Percentiles rank a stretch among this genome's conserved stretches.
These are phyloP conservation scores for Aspergillus nidulans DNA, from an alignment of 495 filamentous ascomycete genomes.

Conservation along the genomic window DNA sequence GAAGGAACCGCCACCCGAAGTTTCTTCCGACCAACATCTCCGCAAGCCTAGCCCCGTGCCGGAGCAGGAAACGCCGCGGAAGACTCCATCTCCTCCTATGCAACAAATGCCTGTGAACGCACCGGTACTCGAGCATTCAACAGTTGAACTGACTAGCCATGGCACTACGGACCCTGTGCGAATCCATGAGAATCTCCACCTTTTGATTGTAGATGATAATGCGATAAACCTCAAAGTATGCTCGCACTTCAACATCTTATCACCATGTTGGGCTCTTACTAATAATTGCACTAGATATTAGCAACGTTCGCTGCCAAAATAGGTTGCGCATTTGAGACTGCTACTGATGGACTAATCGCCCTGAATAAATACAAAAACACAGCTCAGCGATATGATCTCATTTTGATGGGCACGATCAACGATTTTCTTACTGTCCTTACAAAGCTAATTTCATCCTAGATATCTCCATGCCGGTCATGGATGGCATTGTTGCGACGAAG, in stretches of 20 bases:
- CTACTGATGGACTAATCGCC: slow-evolving; percentile 52
- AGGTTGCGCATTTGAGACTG: slow-evolving; percentile 40
- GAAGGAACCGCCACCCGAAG: not conserved
- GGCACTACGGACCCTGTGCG: not conserved
- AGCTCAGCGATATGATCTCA: slow-evolving; percentile 33
- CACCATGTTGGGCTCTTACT: not conserved
- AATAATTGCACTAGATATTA: slow-evolving; percentile 10
- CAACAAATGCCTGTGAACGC: not conserved
- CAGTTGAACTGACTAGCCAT: not conserved
- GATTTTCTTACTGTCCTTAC: not conserved
- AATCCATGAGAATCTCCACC: not conserved
- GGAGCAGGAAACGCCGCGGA: too few relatives aligned
- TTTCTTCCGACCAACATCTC: not conserved
- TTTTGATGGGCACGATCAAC: slow-evolving; percentile 38
- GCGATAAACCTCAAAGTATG: slow-evolving; percentile 30
- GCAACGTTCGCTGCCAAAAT: slow-evolving; percentile 42
- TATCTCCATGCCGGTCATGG: slow-evolving; percentile 27
- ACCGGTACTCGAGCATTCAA: not conserved
- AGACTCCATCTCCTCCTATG: not conserved
- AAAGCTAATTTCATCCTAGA: not conserved
- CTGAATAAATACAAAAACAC: slow-evolving; percentile 38
- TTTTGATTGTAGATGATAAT: slow-evolving; percentile 39
- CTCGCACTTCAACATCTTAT: not conserved
- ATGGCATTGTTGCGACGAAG: slow-evolving; percentile 19
- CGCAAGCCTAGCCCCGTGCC: too few relatives aligned